Percentiles rank a stretch among this genome's conserved stretches.
These are phyloP conservation scores for Boletus rubroflammeus DNA, from an alignment of 768 basidiomycete genomes.

Conservation along the genomic window DNA sequence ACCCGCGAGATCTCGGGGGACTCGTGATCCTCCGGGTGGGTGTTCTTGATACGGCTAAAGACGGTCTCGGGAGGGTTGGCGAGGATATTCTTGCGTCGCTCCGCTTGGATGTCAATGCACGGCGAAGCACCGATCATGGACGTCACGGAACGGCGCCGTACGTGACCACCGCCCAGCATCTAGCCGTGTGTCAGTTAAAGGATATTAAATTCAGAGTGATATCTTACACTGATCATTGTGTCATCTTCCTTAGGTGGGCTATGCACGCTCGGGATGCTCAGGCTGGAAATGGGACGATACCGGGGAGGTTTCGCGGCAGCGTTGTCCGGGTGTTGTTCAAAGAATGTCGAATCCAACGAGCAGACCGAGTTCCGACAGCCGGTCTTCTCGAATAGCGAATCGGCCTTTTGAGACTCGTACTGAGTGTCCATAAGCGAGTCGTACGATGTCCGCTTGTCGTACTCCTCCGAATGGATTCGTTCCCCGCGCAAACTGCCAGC, in stretches of 20 bases:
- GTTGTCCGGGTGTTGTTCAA: slow-evolving; percentile 38
- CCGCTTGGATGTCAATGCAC: slow-evolving; percentile 57
- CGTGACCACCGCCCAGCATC: slow-evolving; percentile 80
- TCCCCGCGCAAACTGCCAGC: slow-evolving; percentile 17
- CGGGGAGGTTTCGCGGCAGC: slow-evolving; percentile 42
- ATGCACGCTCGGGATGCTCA: slow-evolving; percentile 48
- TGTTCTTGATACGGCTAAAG: slow-evolving; percentile 36
- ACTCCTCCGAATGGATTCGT: slow-evolving; percentile 8
- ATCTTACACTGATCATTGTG: slow-evolving; percentile 73
- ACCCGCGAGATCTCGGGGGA: slow-evolving; percentile 45
- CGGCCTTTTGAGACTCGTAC: slow-evolving; percentile 36
- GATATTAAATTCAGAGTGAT: not conserved
- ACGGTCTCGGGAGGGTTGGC: slow-evolving; percentile 27
- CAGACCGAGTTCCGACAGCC: slow-evolving; percentile 44
- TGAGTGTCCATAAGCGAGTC: slow-evolving; percentile 68
- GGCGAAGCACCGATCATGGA: slow-evolving; percentile 70
- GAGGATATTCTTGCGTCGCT: slow-evolving; percentile 54
- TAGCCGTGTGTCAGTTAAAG: slow-evolving; percentile 24
- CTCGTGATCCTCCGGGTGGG: slow-evolving; percentile 18
- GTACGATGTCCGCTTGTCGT: slow-evolving; percentile 41
- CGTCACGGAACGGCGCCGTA: slow-evolving; percentile 63
- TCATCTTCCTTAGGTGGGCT: slow-evolving; percentile 66
- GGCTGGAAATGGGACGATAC: slow-evolving; percentile 62
- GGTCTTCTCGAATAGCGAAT: slow-evolving; percentile 65
- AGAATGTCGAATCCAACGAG: slow-evolving; percentile 61